Conservation (phyloP, 352 stramenopile genomes). For the Peronospora tabacina region DNA sequence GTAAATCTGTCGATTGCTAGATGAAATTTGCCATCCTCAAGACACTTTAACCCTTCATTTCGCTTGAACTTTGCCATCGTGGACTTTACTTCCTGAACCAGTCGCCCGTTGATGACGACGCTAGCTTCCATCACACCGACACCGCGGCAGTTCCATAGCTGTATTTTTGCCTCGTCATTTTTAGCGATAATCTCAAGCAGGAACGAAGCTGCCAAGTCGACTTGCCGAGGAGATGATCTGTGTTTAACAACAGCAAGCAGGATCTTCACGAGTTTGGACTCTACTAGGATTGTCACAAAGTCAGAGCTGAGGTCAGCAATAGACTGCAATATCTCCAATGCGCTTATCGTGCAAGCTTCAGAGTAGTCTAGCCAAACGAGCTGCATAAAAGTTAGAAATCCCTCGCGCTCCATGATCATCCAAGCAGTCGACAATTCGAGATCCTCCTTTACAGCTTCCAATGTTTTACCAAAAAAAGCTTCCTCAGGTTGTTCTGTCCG, state of each 20-base stretch:
- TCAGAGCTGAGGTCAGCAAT: slow-evolving; percentile 32
- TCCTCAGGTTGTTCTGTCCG: slow-evolving; percentile 22
- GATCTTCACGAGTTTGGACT: slow-evolving; percentile 40
- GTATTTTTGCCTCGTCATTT: slow-evolving; percentile 36
- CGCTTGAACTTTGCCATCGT: slow-evolving; percentile 55
- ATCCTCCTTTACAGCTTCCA: slow-evolving; percentile 29
- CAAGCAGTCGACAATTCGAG: slow-evolving; percentile 26
- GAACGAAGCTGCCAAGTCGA: slow-evolving; percentile 44
- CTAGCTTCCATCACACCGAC: slow-evolving; percentile 37
- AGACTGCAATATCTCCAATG: slow-evolving; percentile 35
- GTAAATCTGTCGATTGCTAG: slow-evolving; percentile 90
- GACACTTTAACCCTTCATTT: slow-evolving; percentile 87
- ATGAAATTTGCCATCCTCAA: slow-evolving; percentile 85
- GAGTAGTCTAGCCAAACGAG: slow-evolving; percentile 39
- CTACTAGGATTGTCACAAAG: slow-evolving; percentile 36
- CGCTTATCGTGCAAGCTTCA: slow-evolving; percentile 27
- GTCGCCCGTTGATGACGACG: slow-evolving; percentile 34
- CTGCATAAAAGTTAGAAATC: slow-evolving; percentile 34
- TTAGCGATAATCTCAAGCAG: slow-evolving; percentile 38
- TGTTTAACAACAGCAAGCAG: slow-evolving; percentile 40
- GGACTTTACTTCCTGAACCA: slow-evolving; percentile 57
- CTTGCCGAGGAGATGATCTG: slow-evolving; percentile 32
- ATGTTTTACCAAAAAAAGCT: slow-evolving; percentile 23
- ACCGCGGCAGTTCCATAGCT: slow-evolving; percentile 35
- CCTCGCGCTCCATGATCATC: slow-evolving; percentile 34